Base-by-base conservation (phyloP, 2,329 filamentous ascomycete species). In the Penicillium glabrum region DNA sequence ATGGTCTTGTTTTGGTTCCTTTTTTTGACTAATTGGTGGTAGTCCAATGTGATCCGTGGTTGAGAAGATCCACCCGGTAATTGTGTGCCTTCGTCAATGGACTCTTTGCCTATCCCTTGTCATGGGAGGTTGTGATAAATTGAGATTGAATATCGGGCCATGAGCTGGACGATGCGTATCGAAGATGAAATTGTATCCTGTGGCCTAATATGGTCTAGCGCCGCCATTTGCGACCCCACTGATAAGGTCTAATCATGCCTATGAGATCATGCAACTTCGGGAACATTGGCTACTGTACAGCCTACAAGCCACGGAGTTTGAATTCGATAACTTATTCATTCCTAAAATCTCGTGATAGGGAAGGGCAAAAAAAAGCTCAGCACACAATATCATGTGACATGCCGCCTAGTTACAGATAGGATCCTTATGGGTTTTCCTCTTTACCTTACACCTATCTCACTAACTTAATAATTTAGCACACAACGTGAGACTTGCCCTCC, bases 401-500 rank as follows among this genome's bases (percentile, higher is more conserved):
- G 13, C 11, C 14, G 11, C 31, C 13, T 33, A 14, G 14, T 16
- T 16, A 33, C 31, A 16, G 16, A 16, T 31, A 31, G 29, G 29
- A 31, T 13, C 9, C 9, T 29, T 1, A 13, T 14, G 31, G 13
- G 31, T 33, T 33, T 16, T 3, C 14, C 5, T 7, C 13, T 33
- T 33, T 6, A 14, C 31, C 5, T 33, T 33, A 33, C 14, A 16
- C 31, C 13, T 16, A 5, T 33, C 14, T 5, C 14, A 33, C 31
- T 13, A 7, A 16, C 13, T 7, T 33, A 16, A 16, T 33, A 21
- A 37, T 46, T 19, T 85, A 96, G 77, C 93, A 97, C 57, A 96
- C 81, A 39, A 86, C 88, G 75, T 96, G 93, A 1, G 91, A 93
- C 84, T 97, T 97, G 54, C 91, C 93, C 56, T 86, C 85, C 84